Evolutionary conservation across 768 basidiomycete genomes (phyloP), one percentile per base, ranked within the genome.

Genomic region (Tylopilus cervinicoccineus): DNA sequence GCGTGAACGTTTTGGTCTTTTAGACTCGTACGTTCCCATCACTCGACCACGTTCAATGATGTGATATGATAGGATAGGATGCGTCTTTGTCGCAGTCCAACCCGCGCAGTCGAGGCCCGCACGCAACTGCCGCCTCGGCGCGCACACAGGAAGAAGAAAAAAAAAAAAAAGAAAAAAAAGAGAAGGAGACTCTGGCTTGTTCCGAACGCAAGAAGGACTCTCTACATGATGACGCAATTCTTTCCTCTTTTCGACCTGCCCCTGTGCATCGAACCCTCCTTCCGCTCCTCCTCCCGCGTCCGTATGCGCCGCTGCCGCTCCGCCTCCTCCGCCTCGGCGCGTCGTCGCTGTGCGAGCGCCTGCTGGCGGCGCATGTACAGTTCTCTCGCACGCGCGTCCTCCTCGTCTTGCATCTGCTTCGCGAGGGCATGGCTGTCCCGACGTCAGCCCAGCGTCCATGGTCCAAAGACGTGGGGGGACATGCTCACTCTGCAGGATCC

Each of bases 401-500:
- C 93, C 54, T 92, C 88, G 1, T 77, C 79, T 61, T 94, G 93
- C 2, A 96, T 68, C 52, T 84, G 84, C 39, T 73, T 74, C 4
- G 93, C 93, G 1, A 94, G 73, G 7, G 77, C 80, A 28, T 72
- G 75, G 59, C 48, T 49, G 17, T 23, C 22, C 34, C 34, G 34
- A 36, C 9, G 20, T 36, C 34, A 36, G 34, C 19, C 9, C 11
- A 34, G 6, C 28, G 28, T 28, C 28, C 28, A 28, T 9, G 26
- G 26, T 9, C 9, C 5, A 27, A 5, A 27, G 9, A 27, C 26
- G 12, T 9, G n/a, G 6, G 10, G 17, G 17, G 17, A 43, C 43
- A 26, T 1, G 76, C 84, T 45, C 58, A 89, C 88, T 92, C 87
- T 26, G 73, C 72, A 13, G 77, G 72, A 50, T 83, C 78, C 24